phyloP scores from a whole-genome alignment of 371 early-diverging fungal species.

The Mucor piriformis region DNA sequence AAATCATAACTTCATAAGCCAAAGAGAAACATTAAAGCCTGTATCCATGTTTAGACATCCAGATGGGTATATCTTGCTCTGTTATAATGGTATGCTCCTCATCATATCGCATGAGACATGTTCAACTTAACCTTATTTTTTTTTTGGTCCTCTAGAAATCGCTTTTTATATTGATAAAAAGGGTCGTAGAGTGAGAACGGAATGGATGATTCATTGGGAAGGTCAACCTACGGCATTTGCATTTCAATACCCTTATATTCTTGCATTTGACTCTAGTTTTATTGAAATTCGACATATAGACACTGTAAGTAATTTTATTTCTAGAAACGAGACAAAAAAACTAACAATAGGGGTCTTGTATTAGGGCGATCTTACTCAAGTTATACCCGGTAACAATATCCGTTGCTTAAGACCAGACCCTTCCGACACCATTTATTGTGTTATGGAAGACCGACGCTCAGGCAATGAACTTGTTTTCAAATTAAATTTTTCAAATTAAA shows the following conservation, averaged over 20 bases:
- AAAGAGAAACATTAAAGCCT: constrained; percentile 53
- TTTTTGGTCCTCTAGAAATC: constrained; percentile 55
- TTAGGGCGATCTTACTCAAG: constrained; percentile 61
- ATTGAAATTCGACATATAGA: constrained; percentile 88
- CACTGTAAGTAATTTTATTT: constrained; percentile 52
- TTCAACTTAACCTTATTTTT: neutral
- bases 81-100: constrained; percentile 88
- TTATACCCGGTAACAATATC: constrained; percentile 65
- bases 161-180: constrained; percentile 91
- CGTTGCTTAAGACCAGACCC: constrained; percentile 59
- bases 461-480: constrained; percentile 10
- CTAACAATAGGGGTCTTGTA: too few species aligned
- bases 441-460: constrained; percentile 50
- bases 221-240: constrained; percentile 76
- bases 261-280: constrained; percentile 87
- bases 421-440: constrained; percentile 56
- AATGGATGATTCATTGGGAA: constrained; percentile 81
- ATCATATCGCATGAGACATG: too few species aligned
- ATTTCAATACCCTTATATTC: constrained; percentile 76
- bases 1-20: constrained; percentile 29
- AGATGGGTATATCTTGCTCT: constrained; percentile 81
- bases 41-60: constrained; percentile 84
- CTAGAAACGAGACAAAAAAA: too few species aligned
- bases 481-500: neutral
- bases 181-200: constrained; percentile 75